These are phyloP conservation scores for Pseudozyma hubeiensis DNA, from an alignment of 1,284 basidiomycete species.

Conservation along the genomic window DNA sequence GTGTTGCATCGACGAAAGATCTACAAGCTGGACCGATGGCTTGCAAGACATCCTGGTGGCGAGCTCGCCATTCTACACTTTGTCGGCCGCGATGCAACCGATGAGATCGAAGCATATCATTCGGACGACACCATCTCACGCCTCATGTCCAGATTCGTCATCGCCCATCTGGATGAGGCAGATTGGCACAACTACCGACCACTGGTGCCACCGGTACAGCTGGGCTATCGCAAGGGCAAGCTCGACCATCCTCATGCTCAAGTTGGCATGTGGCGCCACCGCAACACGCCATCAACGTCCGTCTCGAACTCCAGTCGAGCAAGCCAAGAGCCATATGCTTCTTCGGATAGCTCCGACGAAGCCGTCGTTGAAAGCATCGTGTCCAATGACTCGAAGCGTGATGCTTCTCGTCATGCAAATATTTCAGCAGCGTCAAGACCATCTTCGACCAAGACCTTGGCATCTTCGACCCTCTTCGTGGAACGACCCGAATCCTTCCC, in stretches of 20 bases:
- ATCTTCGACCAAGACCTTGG: background rate
- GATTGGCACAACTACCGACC: conserved; percentile 76
- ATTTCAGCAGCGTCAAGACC: background rate
- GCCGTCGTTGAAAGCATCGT: conserved; percentile 18
- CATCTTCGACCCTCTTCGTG: conserved; percentile 12
- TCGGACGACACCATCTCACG: conserved; percentile 75
- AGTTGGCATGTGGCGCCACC: conserved; percentile 55
- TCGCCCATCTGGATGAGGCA: conserved; percentile 78
- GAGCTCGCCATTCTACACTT: conserved; percentile 91
- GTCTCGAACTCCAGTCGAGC: conserved; percentile 13
- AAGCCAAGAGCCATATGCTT: conserved; percentile 9
- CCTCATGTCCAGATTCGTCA: conserved; percentile 77
- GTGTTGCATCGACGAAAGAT: conserved; percentile 83
- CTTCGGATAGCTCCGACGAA: conserved; percentile 18
- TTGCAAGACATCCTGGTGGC: conserved; percentile 88
- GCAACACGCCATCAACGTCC: conserved; percentile 19
- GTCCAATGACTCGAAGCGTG: background rate
- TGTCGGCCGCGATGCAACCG: conserved; percentile 91
- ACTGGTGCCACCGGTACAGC: conserved; percentile 87
- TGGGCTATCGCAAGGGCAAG: conserved; percentile 73
- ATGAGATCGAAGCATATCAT: conserved; percentile 96
- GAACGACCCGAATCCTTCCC: conserved; percentile 56
- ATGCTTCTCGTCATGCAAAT: background rate
- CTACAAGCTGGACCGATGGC: conserved; percentile 85
- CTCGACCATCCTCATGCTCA: conserved; percentile 66